These are phyloP conservation scores for Coemansia sp. DNA, from an alignment of 192 early-diverging fungal genomes.

Conservation along the genomic window DNA sequence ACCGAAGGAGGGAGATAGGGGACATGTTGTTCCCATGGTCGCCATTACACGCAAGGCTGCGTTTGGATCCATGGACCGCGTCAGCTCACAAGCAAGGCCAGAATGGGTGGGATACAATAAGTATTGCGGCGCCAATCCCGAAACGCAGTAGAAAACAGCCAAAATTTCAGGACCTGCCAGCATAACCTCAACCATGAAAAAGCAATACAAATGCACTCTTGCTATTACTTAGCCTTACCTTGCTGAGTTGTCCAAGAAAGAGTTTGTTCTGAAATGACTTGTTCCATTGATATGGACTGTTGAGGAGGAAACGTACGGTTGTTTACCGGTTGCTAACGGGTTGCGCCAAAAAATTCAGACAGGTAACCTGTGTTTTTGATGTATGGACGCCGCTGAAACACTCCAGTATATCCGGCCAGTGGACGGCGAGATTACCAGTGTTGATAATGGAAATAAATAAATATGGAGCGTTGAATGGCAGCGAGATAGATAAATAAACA, in stretches of 20 bases:
- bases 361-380: not conserved
- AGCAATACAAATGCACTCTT: not conserved
- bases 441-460: not conserved
- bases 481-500: not conserved
- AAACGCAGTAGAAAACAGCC: not conserved
- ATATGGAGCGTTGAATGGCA: not conserved
- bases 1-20: not conserved
- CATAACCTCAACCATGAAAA: no score
- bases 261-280: not conserved
- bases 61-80: not conserved
- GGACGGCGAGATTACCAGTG: not conserved
- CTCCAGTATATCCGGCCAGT: not conserved
- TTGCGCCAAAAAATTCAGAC: not conserved
- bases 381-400: not conserved
- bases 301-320: not conserved
- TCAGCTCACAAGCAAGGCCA: not conserved
- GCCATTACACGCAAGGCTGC: conserved; percentile 1
- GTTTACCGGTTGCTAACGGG: not conserved
- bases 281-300: conserved; percentile 3
- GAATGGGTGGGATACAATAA: not conserved
- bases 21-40: not conserved
- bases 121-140: not conserved
- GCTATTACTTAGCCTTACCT: not conserved
- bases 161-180: no score
- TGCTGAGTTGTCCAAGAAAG: not conserved